A percentile compares a stretch with the other conserved stretches of the same genome.
These are phyloP conservation scores for Naganishia vaughanmartiniae DNA, from an alignment of 768 basidiomycete species.

Conservation along the genomic window DNA sequence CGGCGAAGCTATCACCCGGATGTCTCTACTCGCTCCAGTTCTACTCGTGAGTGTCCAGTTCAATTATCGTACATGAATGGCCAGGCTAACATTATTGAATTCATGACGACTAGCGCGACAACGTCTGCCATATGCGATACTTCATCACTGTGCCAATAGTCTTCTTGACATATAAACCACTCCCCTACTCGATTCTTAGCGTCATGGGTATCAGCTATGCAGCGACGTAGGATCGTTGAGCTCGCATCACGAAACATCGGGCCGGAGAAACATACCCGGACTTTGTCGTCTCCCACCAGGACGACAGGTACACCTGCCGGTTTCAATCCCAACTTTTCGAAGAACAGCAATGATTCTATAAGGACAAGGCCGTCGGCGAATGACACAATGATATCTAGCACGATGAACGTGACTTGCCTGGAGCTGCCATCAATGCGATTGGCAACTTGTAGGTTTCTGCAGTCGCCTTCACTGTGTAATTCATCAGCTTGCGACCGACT, in stretches of 20 bases:
- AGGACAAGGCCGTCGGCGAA: no score
- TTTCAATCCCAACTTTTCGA: neutral
- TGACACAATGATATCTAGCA: neutral
- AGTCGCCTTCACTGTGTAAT: neutral
- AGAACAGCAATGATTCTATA: constrained; percentile 6
- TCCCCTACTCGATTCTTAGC: neutral
- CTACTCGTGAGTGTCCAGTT: no score
- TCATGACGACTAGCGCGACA: neutral
- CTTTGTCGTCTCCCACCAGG: constrained; percentile 10
- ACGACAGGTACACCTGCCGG: neutral
- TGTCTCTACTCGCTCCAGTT: no score
- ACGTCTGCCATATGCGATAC: no score
- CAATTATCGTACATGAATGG: no score
- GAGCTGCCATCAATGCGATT: neutral
- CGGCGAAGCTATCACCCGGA: no score
- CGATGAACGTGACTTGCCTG: neutral
- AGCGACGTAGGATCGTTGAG: neutral
- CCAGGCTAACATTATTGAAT: no score
- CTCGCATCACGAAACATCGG: neutral
- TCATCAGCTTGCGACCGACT: constrained; percentile 18
- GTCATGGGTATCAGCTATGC: constrained; percentile 8
- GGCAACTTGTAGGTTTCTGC: neutral
- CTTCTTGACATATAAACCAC: neutral
- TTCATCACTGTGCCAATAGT: no score
- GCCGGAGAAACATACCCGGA: neutral